Conservation (phyloP, 192 early-diverging fungal species). For the Coemansia sp. region DNA sequence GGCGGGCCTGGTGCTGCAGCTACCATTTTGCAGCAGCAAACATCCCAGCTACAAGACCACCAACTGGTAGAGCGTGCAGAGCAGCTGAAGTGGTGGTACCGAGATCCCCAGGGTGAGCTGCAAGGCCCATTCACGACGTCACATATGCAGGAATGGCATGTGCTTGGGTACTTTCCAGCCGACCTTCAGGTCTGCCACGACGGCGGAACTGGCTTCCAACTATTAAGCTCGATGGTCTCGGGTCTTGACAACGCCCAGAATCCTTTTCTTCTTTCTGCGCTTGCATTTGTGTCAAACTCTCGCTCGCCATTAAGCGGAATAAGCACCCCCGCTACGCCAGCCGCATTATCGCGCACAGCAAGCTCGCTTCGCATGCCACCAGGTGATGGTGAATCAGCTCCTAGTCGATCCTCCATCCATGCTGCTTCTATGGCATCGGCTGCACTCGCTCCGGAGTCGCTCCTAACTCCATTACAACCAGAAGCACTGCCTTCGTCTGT, state of each 20-base stretch:
- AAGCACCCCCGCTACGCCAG: conserved; percentile 35
- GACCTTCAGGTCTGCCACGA: conserved; percentile 81
- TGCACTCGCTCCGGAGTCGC: neutral
- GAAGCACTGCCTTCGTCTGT: neutral
- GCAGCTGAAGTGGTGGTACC: conserved; percentile 73
- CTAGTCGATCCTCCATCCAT: neutral
- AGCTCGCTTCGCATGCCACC: conserved; percentile 18
- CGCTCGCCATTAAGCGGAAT: conserved; percentile 15
- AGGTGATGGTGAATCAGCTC: neutral
- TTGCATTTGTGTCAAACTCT: conserved; percentile 20
- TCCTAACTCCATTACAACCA: neutral
- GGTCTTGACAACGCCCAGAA: conserved; percentile 66
- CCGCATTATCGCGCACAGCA: conserved; percentile 27
- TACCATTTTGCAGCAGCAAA: conserved; percentile 1
- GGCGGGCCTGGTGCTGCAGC: conserved; percentile 2
- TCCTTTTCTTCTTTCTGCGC: conserved; percentile 65
- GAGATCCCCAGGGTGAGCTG: conserved; percentile 79
- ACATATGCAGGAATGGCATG: conserved; percentile 97
- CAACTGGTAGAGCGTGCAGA: conserved; percentile 43
- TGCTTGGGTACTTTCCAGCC: conserved; percentile 78
- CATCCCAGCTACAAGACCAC: neutral
- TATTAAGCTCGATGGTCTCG: conserved; percentile 67
- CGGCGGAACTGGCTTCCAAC: conserved; percentile 77
- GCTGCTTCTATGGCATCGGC: neutral
- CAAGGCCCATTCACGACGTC: conserved; percentile 88